A percentile compares a stretch with the other conserved stretches of the same genome.
Conservation (phyloP, 2,329 filamentous ascomycete species). For the Rasamsonia emersonii region DNA sequence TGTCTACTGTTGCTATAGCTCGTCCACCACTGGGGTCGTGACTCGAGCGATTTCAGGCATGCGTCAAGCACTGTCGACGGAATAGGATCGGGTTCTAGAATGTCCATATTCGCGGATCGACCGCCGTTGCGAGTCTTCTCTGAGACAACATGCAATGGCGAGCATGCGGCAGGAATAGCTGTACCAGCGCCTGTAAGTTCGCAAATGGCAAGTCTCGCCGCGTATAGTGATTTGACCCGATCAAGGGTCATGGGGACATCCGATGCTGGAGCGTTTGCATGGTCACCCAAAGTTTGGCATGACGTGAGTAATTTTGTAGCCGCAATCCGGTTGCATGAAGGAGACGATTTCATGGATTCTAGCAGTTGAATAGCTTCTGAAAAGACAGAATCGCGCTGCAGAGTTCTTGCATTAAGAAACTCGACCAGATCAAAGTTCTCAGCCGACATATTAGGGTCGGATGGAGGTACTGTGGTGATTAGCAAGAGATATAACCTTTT, state of each 20-base stretch:
- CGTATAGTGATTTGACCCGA: conserved; percentile 48
- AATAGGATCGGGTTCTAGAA: conserved; percentile 14
- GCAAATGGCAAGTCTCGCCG: conserved; percentile 55
- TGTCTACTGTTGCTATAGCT: conserved; percentile 56
- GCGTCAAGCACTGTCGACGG: conserved; percentile 28
- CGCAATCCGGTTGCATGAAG: conserved; percentile 47
- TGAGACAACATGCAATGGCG: conserved; percentile 37
- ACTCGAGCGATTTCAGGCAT: conserved; percentile 48
- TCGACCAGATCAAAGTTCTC: conserved; percentile 20
- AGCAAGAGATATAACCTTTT: not conserved
- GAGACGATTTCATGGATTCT: conserved; percentile 35
- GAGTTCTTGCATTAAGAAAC: conserved; percentile 15
- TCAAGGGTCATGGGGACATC: conserved; percentile 29
- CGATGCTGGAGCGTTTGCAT: conserved; percentile 15
- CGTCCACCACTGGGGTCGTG: conserved; percentile 52
- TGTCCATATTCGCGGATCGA: conserved; percentile 8
- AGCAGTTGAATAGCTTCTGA: conserved; percentile 36
- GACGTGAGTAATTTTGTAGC: conserved; percentile 44
- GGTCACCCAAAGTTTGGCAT: conserved; percentile 41
- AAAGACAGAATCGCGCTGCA: conserved; percentile 28
- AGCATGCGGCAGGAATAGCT: conserved; percentile 43
- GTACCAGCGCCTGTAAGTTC: conserved; percentile 49
- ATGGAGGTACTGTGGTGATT: not conserved
- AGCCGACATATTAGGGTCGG: conserved; percentile 7
- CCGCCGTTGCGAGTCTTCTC: conserved; percentile 2